phyloP scores from a whole-genome alignment of 2,329 filamentous ascomycete genomes.

The Aspergillus brunneoviolaceus region DNA sequence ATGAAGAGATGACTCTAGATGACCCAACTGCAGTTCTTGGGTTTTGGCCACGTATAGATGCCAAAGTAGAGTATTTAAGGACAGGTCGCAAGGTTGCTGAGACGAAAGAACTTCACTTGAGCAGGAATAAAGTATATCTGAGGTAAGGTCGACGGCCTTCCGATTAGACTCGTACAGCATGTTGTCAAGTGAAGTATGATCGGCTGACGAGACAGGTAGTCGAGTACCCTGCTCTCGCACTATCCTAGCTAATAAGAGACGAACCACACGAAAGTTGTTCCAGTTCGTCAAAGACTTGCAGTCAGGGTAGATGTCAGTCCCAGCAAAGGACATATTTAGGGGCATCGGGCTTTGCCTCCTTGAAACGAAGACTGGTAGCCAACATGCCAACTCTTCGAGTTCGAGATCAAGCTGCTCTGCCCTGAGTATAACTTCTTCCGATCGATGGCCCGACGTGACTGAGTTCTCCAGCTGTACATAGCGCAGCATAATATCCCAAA shows the following conservation, averaged over 20 bases:
- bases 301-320: background rate
- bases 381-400: background rate
- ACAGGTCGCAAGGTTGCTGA: background rate
- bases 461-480: constrained; percentile 1
- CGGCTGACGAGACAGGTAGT: background rate
- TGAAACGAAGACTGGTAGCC: background rate
- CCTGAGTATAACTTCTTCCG: background rate
- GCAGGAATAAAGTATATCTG: background rate
- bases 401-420: background rate
- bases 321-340: background rate
- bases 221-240: background rate
- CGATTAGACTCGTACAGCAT: background rate
- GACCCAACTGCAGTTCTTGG: background rate
- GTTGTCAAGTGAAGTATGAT: background rate
- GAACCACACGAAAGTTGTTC: constrained; percentile 7
- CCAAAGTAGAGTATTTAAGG: background rate
- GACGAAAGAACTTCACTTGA: too few species aligned
- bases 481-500: constrained; percentile 3
- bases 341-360: background rate
- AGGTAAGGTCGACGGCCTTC: background rate
- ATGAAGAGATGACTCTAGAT: background rate
- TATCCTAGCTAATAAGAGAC: background rate
- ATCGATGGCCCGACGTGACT: background rate
- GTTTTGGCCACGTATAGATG: constrained; percentile 3
- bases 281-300: background rate